A percentile compares a stretch with the other conserved stretches of the same genome.
phyloP scores from a whole-genome alignment of 2,329 filamentous ascomycete genomes.

The Graphilbum ipis-grandicollis region DNA sequence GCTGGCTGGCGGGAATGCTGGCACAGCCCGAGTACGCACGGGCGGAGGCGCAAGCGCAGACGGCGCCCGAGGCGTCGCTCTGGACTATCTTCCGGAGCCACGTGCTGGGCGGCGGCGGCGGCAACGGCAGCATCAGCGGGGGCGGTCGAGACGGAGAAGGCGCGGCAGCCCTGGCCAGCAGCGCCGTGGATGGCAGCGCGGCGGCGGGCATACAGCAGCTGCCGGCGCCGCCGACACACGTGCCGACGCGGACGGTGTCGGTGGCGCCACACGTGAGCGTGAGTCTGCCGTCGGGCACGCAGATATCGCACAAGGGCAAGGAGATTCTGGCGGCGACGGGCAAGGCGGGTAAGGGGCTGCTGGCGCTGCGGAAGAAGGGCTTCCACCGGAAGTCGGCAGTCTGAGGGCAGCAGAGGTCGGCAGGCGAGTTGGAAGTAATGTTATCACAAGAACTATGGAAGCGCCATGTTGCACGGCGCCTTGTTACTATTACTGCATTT shows the following conservation, averaged over 20 bases:
- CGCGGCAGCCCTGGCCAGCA: neutral
- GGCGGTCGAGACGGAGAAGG: too few species aligned
- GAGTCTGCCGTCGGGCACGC: conserved; percentile 33
- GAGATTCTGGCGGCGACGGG: conserved; percentile 75
- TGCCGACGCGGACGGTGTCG: conserved; percentile 19
- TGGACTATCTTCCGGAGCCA: neutral
- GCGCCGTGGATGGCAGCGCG: neutral
- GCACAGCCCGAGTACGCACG: conserved; percentile 29
- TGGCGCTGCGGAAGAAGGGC: conserved; percentile 81
- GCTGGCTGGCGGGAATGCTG: conserved; percentile 33
- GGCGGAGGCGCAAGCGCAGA: conserved; percentile 11
- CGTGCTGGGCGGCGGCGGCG: neutral
- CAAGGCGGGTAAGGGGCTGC: conserved; percentile 76
- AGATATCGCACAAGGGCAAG: conserved; percentile 71
- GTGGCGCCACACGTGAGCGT: conserved; percentile 19
- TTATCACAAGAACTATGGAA: too few species aligned
- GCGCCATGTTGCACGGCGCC: too few species aligned
- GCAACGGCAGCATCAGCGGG: neutral
- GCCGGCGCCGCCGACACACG: conserved; percentile 13
- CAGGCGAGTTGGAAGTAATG: too few species aligned
- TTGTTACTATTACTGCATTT: too few species aligned
- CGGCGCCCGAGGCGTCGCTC: conserved; percentile 6
- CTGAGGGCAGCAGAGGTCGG: neutral
- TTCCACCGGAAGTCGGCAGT: conserved; percentile 23
- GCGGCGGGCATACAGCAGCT: neutral